Evolutionary conservation across 2,329 filamentous ascomycete genomes (phyloP), one percentile per base, ranked within the genome.

Genomic region (Beauveria brongniartii): DNA sequence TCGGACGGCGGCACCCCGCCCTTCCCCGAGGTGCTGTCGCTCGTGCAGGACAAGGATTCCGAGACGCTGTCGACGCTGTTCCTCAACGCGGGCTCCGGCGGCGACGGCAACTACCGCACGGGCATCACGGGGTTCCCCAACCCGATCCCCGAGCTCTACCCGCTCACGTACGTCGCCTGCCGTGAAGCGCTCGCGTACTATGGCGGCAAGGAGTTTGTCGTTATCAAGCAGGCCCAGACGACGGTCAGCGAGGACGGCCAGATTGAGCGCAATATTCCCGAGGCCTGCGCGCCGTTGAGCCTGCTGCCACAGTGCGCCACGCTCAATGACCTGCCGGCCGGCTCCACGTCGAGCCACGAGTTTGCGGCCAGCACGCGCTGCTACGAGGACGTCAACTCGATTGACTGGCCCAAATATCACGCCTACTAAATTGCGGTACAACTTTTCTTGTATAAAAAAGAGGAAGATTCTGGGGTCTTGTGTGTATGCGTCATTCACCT

Each of bases 161-260:
- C 68, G 4, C 69, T 73, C 8, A 73, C 69, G 0, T 80, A 71
- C 61, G 67, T 77, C 14, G 78, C 76, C 14, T 82, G 80, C 66
- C 70, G 75, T 52, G 73, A 74, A 44, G 68, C 63, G 3, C 63
- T 80, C 3, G 65, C 71, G 1, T 82, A 79, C 69, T 80, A 80
- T 65, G 63, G 66, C 26, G 65, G 67, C 30, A 64, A 65, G 51
- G 66, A 74, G 48, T 74, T 75, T 46, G 69, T 74, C 58, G 68
- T 74, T 28, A 69, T 80, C 59, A 73, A 75, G 64, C 75, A 74
- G 48, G 69, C 71, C 26, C 71, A 72, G 63, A 61, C 52, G 41
- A 63, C 63, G 10, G 60, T 67, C 24, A 55, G 64, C 63, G 51
- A 60, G 26, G 48, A 64, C 55, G 66, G 66, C 20, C 43, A 65